Base-by-base conservation (phyloP, 345 rosid genomes). In the Corchorus capsularis region DNA sequence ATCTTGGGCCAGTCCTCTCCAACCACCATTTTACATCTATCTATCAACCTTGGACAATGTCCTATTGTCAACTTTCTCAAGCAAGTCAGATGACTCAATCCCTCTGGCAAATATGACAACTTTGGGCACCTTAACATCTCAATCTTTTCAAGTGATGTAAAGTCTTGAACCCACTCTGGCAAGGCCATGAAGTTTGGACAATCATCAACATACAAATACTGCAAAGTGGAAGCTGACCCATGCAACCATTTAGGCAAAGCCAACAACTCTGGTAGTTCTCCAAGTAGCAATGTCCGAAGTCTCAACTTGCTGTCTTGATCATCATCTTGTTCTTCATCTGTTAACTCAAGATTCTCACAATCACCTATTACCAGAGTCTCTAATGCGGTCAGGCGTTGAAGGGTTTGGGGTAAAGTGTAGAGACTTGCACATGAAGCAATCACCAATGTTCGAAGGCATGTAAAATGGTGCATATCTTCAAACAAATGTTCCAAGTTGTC, bases 1-100 rank as follows among this genome's bases (percentile, higher is more conserved):
- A 65, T 65, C 69, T 64, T 64, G 69, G 19, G 19, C 50, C 50
- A 41, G 8, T 64, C 52, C 27, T 41, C 69, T 64, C 50, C 34
- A 1, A n/a, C 4, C 9, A 64, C 52, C 69, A 9, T 41, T 64
- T 64, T 19, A 41, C 69, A 41, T 64, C 69, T 64, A 45, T 13
- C 32, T 64, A n/a, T 11, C 50, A 64, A 64, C 5, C n/a, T 41
- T 5, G 70, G n/a, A 45, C 35, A 66, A 8, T 10, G 37, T 20
- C 53, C 70, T 66, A 66, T 66, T 16, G 10, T 43, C 69, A n/a
- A 43, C 19, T 43, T 43, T 46, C 27, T 20, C 37, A 66, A 6
- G 8, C 50, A 43, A 66, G 63, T 27, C 2, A 59, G 2, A 59
- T 59, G 6, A 59, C 6, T 4, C 2, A 20, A 4, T 22, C 63